phyloP scores from a whole-genome alignment of 2,329 filamentous ascomycete species.

The Fusarium sambucinum region DNA sequence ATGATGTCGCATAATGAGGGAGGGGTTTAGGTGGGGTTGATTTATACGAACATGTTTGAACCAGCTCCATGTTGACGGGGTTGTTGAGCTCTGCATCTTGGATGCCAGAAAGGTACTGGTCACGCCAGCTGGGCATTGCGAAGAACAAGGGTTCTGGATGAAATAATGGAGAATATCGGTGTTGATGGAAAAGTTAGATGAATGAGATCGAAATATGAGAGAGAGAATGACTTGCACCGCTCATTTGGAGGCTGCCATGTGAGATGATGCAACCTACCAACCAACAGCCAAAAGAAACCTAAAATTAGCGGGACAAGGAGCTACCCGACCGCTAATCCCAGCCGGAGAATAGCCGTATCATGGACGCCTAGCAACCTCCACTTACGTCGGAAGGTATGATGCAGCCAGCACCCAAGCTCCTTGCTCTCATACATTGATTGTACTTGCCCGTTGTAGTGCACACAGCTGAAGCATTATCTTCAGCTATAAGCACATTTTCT shows the following conservation, averaged over 20 bases:
- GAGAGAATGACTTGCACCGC: constrained; percentile 29
- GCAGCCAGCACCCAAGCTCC: constrained; percentile 29
- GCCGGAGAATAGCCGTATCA: constrained; percentile 50
- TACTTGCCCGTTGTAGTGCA: constrained; percentile 22
- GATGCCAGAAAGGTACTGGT: constrained; percentile 83
- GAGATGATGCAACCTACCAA: constrained; percentile 49
- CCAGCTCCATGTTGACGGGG: constrained; percentile 72
- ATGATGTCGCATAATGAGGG: constrained; percentile 30
- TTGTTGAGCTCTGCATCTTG: constrained; percentile 77
- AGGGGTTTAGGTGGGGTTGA: constrained; percentile 27
- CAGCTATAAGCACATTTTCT: constrained; percentile 11
- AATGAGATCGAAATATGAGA: constrained; percentile 10
- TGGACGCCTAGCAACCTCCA: constrained; percentile 31
- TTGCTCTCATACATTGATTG: constrained; percentile 21
- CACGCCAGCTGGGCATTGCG: constrained; percentile 76
- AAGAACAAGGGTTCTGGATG: neutral
- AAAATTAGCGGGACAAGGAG: constrained; percentile 26
- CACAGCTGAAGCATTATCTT: constrained; percentile 23
- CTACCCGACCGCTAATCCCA: constrained; percentile 42
- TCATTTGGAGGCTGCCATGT: constrained; percentile 33
- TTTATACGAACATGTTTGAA: constrained; percentile 77
- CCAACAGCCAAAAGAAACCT: constrained; percentile 19
- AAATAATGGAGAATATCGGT: neutral
- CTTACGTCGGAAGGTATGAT: constrained; percentile 31
- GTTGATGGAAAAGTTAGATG: neutral